Percentiles rank a stretch among this genome's conserved stretches.
Evolutionary conservation across 257 asterid genomes (phyloP).

Genomic region (Coffea canephora): DNA sequence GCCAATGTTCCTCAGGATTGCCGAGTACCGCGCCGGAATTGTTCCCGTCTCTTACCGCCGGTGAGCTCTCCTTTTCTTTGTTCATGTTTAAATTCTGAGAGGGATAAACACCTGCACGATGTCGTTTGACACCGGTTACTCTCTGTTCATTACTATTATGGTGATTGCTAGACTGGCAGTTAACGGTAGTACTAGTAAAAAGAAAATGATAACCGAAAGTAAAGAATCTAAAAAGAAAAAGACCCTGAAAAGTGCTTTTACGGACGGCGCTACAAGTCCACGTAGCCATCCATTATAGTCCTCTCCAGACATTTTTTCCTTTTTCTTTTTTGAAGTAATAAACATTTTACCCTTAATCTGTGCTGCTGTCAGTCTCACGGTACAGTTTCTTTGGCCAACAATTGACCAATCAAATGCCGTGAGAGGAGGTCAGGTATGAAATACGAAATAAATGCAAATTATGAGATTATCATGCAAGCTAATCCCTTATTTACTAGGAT

Average conservation of each 20-base stretch:
- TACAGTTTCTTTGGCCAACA: too few species aligned
- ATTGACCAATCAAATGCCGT: too few species aligned
- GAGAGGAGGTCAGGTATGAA: too few species aligned
- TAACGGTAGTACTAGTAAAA: not conserved
- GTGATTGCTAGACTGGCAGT: not conserved
- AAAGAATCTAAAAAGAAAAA: not conserved
- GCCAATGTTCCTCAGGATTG: conserved; percentile 39
- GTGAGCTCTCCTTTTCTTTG: conserved; percentile 7
- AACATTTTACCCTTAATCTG: too few species aligned
- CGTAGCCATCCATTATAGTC: too few species aligned
- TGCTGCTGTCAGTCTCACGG: too few species aligned
- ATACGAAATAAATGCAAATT: too few species aligned
- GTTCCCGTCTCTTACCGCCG: conserved; percentile 39
- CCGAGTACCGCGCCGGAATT: conserved; percentile 34
- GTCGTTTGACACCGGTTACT: not conserved
- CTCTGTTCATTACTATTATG: not conserved
- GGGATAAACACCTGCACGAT: not conserved
- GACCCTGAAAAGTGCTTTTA: not conserved
- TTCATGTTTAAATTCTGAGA: not conserved
- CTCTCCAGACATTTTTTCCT: too few species aligned
- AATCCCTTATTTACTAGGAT: too few species aligned
- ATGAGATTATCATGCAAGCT: too few species aligned
- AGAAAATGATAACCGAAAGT: conserved; percentile 6
- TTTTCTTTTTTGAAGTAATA: too few species aligned
- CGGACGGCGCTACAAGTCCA: too few species aligned